Percentiles rank a stretch among this genome's conserved stretches.
Conservation (phyloP, 139 green algal genomes). For the Nannochloris sp. region DNA sequence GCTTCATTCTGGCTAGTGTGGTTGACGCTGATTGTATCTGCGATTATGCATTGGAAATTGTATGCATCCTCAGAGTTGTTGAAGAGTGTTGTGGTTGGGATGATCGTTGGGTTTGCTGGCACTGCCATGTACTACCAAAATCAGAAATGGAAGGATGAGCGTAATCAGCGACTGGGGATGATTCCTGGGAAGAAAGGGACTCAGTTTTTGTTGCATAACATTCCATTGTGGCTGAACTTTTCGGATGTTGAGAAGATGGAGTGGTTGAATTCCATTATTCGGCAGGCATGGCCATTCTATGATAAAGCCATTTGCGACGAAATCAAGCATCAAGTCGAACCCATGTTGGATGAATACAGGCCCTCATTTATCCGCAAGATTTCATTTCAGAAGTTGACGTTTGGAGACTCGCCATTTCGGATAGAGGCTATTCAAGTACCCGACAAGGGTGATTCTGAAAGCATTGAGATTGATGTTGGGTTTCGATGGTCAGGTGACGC, state of each 20-base stretch:
- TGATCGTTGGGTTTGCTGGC: conserved; percentile 8
- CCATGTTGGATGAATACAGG: conserved; percentile 55
- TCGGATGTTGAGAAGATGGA: conserved; percentile 72
- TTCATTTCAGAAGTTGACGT: conserved; percentile 73
- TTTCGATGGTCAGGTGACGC: conserved; percentile 74
- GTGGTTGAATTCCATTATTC: conserved; percentile 75
- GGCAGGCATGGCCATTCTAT: conserved; percentile 77
- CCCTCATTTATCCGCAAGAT: conserved; percentile 66
- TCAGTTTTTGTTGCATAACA: conserved; percentile 48
- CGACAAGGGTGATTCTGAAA: conserved; percentile 15
- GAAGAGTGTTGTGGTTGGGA: not conserved
- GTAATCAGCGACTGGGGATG: conserved; percentile 14
- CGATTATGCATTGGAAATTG: conserved; percentile 6
- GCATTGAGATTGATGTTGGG: conserved; percentile 55
- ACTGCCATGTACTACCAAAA: conserved; percentile 14
- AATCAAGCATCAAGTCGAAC: conserved; percentile 69
- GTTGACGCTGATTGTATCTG: conserved; percentile 4
- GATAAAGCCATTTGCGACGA: conserved; percentile 63
- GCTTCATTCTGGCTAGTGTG: conserved; percentile 6
- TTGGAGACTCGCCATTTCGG: conserved; percentile 71
- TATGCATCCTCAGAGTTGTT: conserved; percentile 7
- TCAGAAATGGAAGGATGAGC: conserved; percentile 6
- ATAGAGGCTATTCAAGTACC: conserved; percentile 41
- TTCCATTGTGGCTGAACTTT: conserved; percentile 67
- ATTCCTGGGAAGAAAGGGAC: conserved; percentile 69